Evolutionary conservation across 495 filamentous ascomycete genomes (phyloP).

Genomic region (Filosporella fistucella): DNA sequence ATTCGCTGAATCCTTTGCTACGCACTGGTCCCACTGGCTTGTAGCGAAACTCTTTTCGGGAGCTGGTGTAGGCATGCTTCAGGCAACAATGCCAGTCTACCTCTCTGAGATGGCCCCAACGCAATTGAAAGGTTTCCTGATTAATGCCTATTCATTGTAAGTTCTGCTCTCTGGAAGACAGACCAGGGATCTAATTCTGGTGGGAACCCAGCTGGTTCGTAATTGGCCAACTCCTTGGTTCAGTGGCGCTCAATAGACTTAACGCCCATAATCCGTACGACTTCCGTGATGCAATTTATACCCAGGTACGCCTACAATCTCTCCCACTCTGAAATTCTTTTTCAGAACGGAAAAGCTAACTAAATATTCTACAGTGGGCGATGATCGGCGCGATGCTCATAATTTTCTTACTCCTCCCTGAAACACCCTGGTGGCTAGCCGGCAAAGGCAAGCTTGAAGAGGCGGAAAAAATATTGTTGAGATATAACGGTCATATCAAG

Average conservation of each 20-base stretch:
- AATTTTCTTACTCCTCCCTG: slow-evolving; percentile 36
- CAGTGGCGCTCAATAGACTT: slow-evolving; percentile 32
- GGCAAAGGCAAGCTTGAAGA: slow-evolving; percentile 48
- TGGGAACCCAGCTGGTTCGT: slow-evolving; percentile 32
- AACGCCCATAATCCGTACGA: slow-evolving; percentile 25
- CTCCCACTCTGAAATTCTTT: background rate
- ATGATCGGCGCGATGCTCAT: slow-evolving; percentile 25
- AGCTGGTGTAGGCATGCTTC: slow-evolving; percentile 37
- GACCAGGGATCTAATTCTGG: background rate
- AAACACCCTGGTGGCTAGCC: slow-evolving; percentile 49
- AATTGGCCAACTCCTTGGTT: slow-evolving; percentile 35
- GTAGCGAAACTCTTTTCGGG: slow-evolving; percentile 37
- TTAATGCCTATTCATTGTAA: slow-evolving; percentile 35
- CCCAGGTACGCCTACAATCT: slow-evolving; percentile 26
- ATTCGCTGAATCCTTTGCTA: slow-evolving; percentile 34
- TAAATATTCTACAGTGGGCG: slow-evolving; percentile 7
- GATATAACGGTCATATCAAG: slow-evolving; percentile 25
- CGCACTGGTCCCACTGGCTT: slow-evolving; percentile 34
- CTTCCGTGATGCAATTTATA: slow-evolving; percentile 36
- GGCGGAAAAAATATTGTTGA: slow-evolving; percentile 38
- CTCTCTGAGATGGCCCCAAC: slow-evolving; percentile 36
- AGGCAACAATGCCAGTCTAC: slow-evolving; percentile 38
- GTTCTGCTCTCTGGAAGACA: background rate
- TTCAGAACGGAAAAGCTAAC: background rate
- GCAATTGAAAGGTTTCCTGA: slow-evolving; percentile 33